Conservation (phyloP, 768 basidiomycete genomes). For the Phylloporus sp. region DNA sequence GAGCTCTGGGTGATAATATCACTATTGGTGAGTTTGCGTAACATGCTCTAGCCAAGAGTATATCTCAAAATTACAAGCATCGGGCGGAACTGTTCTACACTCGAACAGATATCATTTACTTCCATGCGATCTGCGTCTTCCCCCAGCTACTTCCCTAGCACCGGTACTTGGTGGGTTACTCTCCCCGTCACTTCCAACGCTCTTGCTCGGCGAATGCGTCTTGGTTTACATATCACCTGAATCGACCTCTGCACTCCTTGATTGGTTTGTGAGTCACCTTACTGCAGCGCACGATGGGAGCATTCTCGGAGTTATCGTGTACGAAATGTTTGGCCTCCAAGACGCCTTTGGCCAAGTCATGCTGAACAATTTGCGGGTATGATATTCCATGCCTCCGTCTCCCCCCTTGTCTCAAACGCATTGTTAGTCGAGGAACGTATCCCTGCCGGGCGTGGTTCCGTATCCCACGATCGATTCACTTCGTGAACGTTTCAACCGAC, state of each 20-base stretch:
- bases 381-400: slow-evolving; percentile 2
- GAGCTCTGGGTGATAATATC: slow-evolving; percentile 13
- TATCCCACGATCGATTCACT: slow-evolving; percentile 58
- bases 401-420: neutral
- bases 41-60: neutral
- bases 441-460: slow-evolving; percentile 67
- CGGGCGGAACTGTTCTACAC: slow-evolving; percentile 43
- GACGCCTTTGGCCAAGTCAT: slow-evolving; percentile 94
- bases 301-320: slow-evolving; percentile 59
- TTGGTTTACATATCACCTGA: slow-evolving; percentile 76
- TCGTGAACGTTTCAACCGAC: slow-evolving; percentile 50
- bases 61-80: neutral
- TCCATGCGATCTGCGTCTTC: slow-evolving; percentile 67
- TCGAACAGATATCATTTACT: slow-evolving; percentile 58
- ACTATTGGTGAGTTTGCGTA: slow-evolving; percentile 7
- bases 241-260: slow-evolving; percentile 54
- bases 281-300: slow-evolving; percentile 1
- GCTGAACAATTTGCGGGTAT: slow-evolving; percentile 79
- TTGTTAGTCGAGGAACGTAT: slow-evolving; percentile 62
- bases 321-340: slow-evolving; percentile 90
- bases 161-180: slow-evolving; percentile 39
- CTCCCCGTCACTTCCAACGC: slow-evolving; percentile 62
- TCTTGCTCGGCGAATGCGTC: slow-evolving; percentile 90
- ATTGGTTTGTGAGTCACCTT: slow-evolving; percentile 68
- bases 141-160: slow-evolving; percentile 47